Evolutionary conservation across 2,329 filamentous ascomycete species (phyloP).

Genomic region (Colletotrichum sp.): DNA sequence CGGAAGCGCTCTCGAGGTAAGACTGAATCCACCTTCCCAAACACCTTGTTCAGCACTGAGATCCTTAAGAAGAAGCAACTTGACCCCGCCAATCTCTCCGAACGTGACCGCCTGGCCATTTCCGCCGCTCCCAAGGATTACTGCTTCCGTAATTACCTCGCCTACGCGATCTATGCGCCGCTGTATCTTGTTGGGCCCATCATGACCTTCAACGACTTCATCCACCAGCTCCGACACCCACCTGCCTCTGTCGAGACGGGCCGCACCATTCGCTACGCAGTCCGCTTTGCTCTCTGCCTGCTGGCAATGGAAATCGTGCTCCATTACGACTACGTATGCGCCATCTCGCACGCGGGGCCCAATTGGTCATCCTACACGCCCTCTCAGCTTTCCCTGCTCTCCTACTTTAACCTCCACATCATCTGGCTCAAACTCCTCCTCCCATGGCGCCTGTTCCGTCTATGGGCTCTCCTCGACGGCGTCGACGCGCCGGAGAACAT

Average conservation of each 20-base stretch:
- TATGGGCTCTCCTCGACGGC: slow-evolving; percentile 92
- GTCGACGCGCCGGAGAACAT: slow-evolving; percentile 98
- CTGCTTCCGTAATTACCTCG: slow-evolving; percentile 84
- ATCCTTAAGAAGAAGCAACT: slow-evolving; percentile 93
- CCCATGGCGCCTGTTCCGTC: slow-evolving; percentile 96
- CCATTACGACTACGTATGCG: slow-evolving; percentile 92
- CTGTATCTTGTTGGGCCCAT: slow-evolving; percentile 94
- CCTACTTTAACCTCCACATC: slow-evolving; percentile 94
- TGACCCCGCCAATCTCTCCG: slow-evolving; percentile 84
- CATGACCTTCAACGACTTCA: slow-evolving; percentile 97
- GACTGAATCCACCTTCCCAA: slow-evolving; percentile 26
- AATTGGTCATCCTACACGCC: slow-evolving; percentile 85
- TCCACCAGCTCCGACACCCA: slow-evolving; percentile 80
- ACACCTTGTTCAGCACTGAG: slow-evolving; percentile 56
- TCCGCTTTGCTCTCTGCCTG: slow-evolving; percentile 81
- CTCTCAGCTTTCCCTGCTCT: slow-evolving; percentile 86
- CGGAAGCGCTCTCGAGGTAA: slow-evolving; percentile 81
- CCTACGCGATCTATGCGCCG: slow-evolving; percentile 89
- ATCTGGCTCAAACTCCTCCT: slow-evolving; percentile 98
- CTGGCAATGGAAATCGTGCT: slow-evolving; percentile 90
- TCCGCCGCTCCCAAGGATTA: slow-evolving; percentile 76
- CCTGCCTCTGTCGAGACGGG: slow-evolving; percentile 71
- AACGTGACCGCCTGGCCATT: slow-evolving; percentile 82
- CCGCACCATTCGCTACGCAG: slow-evolving; percentile 80
- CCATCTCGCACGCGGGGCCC: slow-evolving; percentile 82